phyloP scores from a whole-genome alignment of 495 filamentous ascomycete species.

The Penicillium manginii region DNA sequence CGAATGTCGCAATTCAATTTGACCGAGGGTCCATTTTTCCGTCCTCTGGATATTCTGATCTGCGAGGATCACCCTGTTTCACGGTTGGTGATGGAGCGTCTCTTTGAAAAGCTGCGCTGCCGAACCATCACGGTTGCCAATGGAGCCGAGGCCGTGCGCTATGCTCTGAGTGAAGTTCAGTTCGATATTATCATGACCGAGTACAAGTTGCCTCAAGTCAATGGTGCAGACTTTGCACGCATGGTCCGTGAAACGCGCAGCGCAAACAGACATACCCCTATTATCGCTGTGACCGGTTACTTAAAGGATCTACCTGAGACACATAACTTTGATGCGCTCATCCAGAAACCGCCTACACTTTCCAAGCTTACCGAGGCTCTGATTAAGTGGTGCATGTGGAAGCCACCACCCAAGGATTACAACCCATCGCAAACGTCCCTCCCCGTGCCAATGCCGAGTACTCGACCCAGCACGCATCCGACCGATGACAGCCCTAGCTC shows the following conservation, averaged over 20 bases:
- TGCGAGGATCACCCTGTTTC: constrained; percentile 99
- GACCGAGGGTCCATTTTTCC: constrained; percentile 80
- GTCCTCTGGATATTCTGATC: constrained; percentile 90
- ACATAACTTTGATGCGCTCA: constrained; percentile 91
- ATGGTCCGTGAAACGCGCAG: constrained; percentile 98
- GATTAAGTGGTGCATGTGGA: constrained; percentile 89
- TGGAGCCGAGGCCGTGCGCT: constrained; percentile 87
- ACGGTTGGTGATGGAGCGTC: constrained; percentile 92
- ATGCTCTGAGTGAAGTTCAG: constrained; percentile 87
- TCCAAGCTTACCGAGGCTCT: constrained; percentile 86
- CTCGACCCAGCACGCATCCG: constrained; percentile 58
- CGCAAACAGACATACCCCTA: constrained; percentile 89
- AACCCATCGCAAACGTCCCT: constrained; percentile 43
- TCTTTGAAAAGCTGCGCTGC: constrained; percentile 92
- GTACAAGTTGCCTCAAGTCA: constrained; percentile 91
- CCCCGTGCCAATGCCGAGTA: constrained; percentile 61
- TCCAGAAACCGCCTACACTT: constrained; percentile 93
- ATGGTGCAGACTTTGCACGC: constrained; percentile 90
- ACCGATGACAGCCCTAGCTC: constrained; percentile 85
- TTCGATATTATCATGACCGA: constrained; percentile 99
- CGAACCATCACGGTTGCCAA: constrained; percentile 91
- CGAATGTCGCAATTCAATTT: constrained; percentile 87
- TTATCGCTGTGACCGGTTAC: constrained; percentile 97
- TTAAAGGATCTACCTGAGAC: constrained; percentile 91
- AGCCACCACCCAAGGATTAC: constrained; percentile 65